Percentiles rank a stretch among this genome's conserved stretches.
Conservation (phyloP, 1,284 basidiomycete species). For the Athelia sp. region DNA sequence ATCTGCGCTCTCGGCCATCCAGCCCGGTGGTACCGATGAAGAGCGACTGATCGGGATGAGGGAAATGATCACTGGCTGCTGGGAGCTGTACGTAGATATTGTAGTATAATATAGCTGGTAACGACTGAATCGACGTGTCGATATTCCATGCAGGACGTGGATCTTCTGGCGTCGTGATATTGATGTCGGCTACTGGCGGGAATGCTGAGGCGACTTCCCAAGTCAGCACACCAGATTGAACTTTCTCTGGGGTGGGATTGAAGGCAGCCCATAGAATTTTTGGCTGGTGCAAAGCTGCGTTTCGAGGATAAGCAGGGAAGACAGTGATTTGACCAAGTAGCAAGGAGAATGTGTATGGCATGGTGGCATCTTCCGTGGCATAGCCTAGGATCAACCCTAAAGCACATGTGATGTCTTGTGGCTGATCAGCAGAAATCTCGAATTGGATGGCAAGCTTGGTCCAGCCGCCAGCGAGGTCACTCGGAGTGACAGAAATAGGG, state of each 20-base stretch:
- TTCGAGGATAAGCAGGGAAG: conserved; percentile 29
- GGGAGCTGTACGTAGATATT: conserved; percentile 50
- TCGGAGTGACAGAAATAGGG: conserved; percentile 23
- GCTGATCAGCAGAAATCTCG: conserved; percentile 13
- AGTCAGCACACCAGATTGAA: conserved; percentile 35
- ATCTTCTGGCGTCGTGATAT: conserved; percentile 41
- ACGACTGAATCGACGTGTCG: conserved; percentile 39
- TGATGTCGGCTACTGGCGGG: conserved; percentile 24
- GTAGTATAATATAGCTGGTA: conserved; percentile 54
- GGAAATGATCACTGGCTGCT: conserved; percentile 17
- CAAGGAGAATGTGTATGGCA: conserved; percentile 39
- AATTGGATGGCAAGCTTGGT: conserved; percentile 42
- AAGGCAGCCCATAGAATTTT: conserved; percentile 30
- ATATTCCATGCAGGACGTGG: conserved; percentile 47
- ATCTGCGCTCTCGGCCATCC: conserved; percentile 41
- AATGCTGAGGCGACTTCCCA: conserved; percentile 53
- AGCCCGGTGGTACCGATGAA: conserved; percentile 68
- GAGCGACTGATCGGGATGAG: conserved; percentile 31
- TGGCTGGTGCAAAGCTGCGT: conserved; percentile 13
- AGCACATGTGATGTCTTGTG: conserved; percentile 23
- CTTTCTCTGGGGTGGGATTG: conserved; percentile 10
- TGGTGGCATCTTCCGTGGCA: conserved; percentile 35
- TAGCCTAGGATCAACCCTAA: conserved; percentile 52
- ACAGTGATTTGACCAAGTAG: conserved; percentile 57
- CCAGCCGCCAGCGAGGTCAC: conserved; percentile 45